Percentiles rank a stretch among this genome's conserved stretches.
Conservation (phyloP, 495 filamentous ascomycete genomes). For the Penicillium cinerascens region DNA sequence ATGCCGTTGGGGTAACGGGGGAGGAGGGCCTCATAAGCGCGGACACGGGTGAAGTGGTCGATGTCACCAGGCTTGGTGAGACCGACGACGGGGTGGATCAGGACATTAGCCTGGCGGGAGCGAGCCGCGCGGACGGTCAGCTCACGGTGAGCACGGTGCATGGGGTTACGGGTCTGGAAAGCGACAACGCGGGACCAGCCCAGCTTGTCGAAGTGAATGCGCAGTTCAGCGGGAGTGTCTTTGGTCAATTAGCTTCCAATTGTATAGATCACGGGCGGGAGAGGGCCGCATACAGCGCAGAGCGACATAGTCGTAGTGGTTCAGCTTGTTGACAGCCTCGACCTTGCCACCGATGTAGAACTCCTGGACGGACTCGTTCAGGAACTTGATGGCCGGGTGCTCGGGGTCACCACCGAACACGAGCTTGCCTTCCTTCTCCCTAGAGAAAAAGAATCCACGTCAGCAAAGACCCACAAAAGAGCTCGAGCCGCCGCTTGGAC, state of each 20-base stretch:
- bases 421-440: constrained; percentile 81
- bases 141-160: constrained; percentile 98
- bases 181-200: constrained; percentile 95
- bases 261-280: neutral
- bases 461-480: constrained; percentile 25
- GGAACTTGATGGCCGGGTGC: constrained; percentile 89
- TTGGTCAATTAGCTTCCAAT: neutral
- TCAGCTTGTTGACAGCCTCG: constrained; percentile 86
- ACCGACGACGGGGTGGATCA: constrained; percentile 98
- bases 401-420: constrained; percentile 94
- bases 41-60: constrained; percentile 98
- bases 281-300: constrained; percentile 70
- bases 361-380: constrained; percentile 73
- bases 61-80: constrained; percentile 98
- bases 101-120: constrained; percentile 91
- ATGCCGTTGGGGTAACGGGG: constrained; percentile 98
- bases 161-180: constrained; percentile 98
- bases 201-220: constrained; percentile 97
- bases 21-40: constrained; percentile 94
- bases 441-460: constrained; percentile 43
- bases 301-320: constrained; percentile 98
- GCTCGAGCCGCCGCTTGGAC: constrained; percentile 10
- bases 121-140: constrained; percentile 95
- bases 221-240: constrained; percentile 94
- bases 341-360: constrained; percentile 95